Evolutionary conservation across 306 rosid genomes (phyloP).

Genomic region (Parietaria judaica): DNA sequence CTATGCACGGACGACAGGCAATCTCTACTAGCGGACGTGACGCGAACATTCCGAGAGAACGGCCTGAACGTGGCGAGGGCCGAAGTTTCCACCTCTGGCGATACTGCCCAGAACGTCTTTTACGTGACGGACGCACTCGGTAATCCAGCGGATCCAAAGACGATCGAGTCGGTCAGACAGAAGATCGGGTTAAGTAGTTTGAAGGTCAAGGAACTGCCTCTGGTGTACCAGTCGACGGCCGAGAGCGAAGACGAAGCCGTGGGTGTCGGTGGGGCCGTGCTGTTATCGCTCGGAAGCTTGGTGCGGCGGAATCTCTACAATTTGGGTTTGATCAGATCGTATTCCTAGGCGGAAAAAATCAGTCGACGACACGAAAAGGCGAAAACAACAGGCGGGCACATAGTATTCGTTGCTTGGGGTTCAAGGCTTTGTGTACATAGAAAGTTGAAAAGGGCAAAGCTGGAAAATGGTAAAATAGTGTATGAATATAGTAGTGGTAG

Average conservation of each 20-base stretch:
- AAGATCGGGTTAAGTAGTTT: constrained; percentile 57
- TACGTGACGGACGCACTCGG: constrained; percentile 78
- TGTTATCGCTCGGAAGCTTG: constrained; percentile 76
- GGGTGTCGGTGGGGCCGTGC: constrained; percentile 84
- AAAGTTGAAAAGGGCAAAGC: constrained; percentile 17
- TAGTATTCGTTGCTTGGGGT: constrained; percentile 59
- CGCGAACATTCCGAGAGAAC: constrained; percentile 83
- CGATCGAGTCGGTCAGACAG: constrained; percentile 62
- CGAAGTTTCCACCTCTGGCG: constrained; percentile 55
- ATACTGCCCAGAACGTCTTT: constrained; percentile 51
- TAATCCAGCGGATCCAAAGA: constrained; percentile 42
- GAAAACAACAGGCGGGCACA: constrained; percentile 25
- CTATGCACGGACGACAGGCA: constrained; percentile 48
- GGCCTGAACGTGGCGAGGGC: constrained; percentile 84
- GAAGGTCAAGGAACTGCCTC: constrained; percentile 69
- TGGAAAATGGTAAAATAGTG: constrained; percentile 34
- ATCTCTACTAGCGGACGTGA: constrained; percentile 76
- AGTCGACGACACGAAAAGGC: background rate
- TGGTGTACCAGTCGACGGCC: constrained; percentile 27
- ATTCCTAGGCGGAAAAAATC: constrained; percentile 34
- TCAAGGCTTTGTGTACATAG: constrained; percentile 62
- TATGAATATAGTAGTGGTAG: constrained; percentile 8
- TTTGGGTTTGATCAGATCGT: constrained; percentile 77
- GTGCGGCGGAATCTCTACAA: constrained; percentile 76
- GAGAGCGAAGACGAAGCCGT: constrained; percentile 50